Evolutionary conservation across 2,329 filamentous ascomycete genomes (phyloP).

Genomic region (Penicillium sp.): DNA sequence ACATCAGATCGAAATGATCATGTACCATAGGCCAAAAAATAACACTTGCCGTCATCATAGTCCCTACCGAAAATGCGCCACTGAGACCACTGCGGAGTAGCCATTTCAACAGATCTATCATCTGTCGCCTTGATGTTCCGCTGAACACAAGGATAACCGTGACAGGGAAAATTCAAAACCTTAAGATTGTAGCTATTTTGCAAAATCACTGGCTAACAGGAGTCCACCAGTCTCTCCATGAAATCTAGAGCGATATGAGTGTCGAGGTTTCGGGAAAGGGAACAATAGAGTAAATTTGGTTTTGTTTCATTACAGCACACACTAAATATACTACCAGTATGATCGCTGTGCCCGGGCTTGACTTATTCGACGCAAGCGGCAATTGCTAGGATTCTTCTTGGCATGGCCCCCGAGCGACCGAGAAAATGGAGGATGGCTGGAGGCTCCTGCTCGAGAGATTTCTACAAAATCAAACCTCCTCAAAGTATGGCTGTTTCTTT

Average conservation of each 20-base stretch:
- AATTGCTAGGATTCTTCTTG: neutral
- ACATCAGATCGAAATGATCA: neutral
- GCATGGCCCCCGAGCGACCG: neutral
- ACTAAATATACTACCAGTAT: neutral
- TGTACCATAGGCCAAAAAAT: neutral
- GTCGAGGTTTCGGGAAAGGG: conserved; percentile 1
- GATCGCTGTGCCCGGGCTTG: neutral
- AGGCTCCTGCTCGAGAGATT: conserved; percentile 2
- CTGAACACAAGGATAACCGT: neutral
- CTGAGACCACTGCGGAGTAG: too few species aligned
- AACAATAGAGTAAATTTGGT: conserved; percentile 1
- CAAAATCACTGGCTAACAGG: conserved; percentile 3
- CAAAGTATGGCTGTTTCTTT: neutral
- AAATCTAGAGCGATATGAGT: neutral
- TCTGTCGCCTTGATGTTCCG: neutral
- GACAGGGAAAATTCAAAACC: neutral
- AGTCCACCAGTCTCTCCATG: conserved; percentile 1
- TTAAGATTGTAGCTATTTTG: conserved; percentile 2
- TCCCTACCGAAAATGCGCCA: too few species aligned
- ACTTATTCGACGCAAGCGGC: conserved; percentile 1
- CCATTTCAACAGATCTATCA: too few species aligned
- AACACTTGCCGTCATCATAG: neutral
- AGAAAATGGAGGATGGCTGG: neutral
- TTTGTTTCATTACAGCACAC: neutral
- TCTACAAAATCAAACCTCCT: neutral